Percentiles rank a stretch among this genome's conserved stretches.
phyloP scores from a whole-genome alignment of 192 early-diverging fungal species.

The Backusella luteola region DNA sequence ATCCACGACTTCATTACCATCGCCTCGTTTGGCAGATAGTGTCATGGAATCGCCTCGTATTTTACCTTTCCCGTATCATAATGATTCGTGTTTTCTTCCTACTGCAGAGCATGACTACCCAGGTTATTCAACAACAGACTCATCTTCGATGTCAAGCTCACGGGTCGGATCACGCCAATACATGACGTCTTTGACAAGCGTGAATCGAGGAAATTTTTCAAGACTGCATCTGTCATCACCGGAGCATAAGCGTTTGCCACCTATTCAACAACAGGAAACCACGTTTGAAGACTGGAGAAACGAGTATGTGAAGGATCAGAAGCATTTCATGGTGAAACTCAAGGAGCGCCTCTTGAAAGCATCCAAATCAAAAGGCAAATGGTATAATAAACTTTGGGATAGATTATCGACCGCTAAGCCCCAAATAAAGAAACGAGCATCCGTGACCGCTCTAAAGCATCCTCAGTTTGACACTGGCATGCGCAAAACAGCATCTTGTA shows the following conservation, averaged over 20 bases:
- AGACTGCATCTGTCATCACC: neutral
- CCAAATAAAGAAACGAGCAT: neutral
- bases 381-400: neutral
- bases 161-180: slow-evolving; percentile 1
- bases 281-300: neutral
- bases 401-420: neutral
- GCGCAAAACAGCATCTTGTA: neutral
- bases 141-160: neutral
- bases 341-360: neutral
- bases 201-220: neutral
- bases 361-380: neutral
- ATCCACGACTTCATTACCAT: neutral
- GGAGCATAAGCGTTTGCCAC: neutral
- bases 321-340: neutral
- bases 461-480: neutral
- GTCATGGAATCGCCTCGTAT: slow-evolving; percentile 16
- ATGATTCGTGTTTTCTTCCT: slow-evolving; percentile 18
- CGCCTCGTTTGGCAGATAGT: neutral
- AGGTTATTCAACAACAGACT: neutral
- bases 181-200: neutral
- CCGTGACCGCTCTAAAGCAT: neutral
- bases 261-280: neutral
- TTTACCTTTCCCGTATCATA: slow-evolving; percentile 24
- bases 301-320: neutral
- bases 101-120: slow-evolving; percentile 19